Evolutionary conservation across 306 rosid species (phyloP).

Genomic region (Fragaria vesca): DNA sequence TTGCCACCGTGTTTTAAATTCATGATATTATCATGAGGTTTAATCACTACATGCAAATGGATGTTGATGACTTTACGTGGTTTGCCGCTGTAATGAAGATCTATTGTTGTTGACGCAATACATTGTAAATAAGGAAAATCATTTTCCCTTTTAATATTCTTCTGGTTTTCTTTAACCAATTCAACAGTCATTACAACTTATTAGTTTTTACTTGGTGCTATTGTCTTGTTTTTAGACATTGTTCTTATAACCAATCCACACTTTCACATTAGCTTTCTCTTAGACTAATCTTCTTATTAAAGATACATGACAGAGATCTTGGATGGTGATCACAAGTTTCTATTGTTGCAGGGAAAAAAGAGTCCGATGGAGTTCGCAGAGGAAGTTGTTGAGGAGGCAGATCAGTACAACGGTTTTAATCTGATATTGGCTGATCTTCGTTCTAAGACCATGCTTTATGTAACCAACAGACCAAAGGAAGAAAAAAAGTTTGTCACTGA

Average conservation of each 20-base stretch:
- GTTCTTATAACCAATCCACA: not conserved
- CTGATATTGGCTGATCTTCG: constrained; percentile 61
- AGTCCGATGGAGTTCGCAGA: constrained; percentile 60
- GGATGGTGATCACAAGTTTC: not conserved
- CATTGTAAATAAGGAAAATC: not conserved
- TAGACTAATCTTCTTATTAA: not conserved
- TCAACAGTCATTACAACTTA: not conserved
- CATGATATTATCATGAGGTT: not conserved
- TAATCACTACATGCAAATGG: not conserved
- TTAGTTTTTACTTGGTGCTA: not conserved
- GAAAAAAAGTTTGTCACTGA: constrained; percentile 27
- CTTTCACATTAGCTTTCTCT: not conserved
- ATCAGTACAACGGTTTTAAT: constrained; percentile 73
- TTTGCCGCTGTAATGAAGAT: not conserved
- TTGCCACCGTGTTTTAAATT: not conserved
- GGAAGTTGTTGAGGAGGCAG: constrained; percentile 53
- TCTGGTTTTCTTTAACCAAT: not conserved
- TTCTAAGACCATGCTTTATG: constrained; percentile 60
- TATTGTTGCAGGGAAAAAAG: constrained; percentile 53
- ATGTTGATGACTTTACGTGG: not conserved
- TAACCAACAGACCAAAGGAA: constrained; percentile 61
- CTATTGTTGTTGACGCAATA: not conserved
- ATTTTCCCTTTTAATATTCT: not conserved
- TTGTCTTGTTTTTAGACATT: not conserved
- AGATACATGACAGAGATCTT: not conserved